A percentile compares a stretch with the other conserved stretches of the same genome.
Evolutionary conservation across 176 grass and related monocot species (phyloP).

Genomic region (Chrysopogon serrulatus): DNA sequence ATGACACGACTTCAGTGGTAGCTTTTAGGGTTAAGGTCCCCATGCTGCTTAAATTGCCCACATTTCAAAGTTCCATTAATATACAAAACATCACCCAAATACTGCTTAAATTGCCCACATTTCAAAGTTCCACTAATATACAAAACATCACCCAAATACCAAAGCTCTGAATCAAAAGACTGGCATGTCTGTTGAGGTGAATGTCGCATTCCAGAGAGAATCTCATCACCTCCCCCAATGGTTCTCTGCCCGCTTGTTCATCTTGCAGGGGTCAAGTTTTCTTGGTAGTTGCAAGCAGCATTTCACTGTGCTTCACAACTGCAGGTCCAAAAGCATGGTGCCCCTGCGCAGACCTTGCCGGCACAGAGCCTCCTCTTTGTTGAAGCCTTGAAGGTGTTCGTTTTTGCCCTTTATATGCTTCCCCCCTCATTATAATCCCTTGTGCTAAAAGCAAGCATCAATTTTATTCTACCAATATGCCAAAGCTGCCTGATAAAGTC

Average conservation of each 20-base stretch:
- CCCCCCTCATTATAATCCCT: constrained; percentile 48
- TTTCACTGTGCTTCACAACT: constrained; percentile 31
- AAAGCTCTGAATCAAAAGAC: constrained; percentile 25
- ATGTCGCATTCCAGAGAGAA: constrained; percentile 27
- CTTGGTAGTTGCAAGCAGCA: constrained; percentile 42
- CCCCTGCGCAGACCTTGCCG: constrained; percentile 29
- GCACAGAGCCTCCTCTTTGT: constrained; percentile 12
- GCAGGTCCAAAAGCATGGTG: constrained; percentile 46
- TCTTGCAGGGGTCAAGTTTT: constrained; percentile 40
- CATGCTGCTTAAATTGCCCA: not conserved
- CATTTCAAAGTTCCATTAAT: not conserved
- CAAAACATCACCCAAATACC: constrained; percentile 13
- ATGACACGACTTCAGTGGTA: not conserved
- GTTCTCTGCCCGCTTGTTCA: constrained; percentile 24
- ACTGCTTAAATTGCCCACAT: not conserved
- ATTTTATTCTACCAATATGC: constrained; percentile 36
- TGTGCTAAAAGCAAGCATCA: constrained; percentile 82
- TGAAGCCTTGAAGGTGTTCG: constrained; percentile 19
- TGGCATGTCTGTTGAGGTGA: constrained; percentile 14
- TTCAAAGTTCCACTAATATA: not conserved
- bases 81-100: constrained; percentile 9
- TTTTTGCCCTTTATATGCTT: constrained; percentile 29
- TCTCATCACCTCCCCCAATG: constrained; percentile 27
- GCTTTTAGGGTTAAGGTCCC: not conserved
- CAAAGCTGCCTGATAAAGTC: constrained; percentile 43